Evolutionary conservation across 768 basidiomycete species (phyloP).

Genomic region (Pulveroboletus sp.): DNA sequence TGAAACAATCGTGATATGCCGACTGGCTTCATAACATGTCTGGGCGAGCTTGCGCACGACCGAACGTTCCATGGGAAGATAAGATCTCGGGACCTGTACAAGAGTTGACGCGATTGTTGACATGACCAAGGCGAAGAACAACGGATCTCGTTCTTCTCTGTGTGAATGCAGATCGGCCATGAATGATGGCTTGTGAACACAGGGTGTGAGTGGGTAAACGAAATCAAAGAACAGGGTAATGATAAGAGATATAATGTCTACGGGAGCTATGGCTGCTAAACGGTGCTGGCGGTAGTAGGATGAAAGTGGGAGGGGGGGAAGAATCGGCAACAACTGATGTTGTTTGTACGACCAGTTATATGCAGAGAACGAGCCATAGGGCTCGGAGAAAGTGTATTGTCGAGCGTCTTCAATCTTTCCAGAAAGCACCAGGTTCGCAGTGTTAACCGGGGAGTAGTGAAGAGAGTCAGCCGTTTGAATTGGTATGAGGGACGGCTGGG

Average conservation of each 20-base stretch:
- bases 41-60: constrained; percentile 82
- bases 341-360: constrained; percentile 73
- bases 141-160: constrained; percentile 81
- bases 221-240: constrained; percentile 91
- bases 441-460: constrained; percentile 45
- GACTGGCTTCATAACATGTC: constrained; percentile 77
- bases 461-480: constrained; percentile 67
- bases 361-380: constrained; percentile 60
- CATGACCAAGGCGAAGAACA: constrained; percentile 90
- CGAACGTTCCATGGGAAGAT: constrained; percentile 80
- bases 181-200: constrained; percentile 87
- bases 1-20: constrained; percentile 73
- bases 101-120: constrained; percentile 83
- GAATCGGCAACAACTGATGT: constrained; percentile 46
- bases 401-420: constrained; percentile 45
- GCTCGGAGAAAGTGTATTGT: constrained; percentile 42
- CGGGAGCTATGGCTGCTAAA: constrained; percentile 77
- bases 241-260: constrained; percentile 77
- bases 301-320: constrained; percentile 57
- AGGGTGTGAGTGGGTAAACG: constrained; percentile 87
- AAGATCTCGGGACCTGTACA: constrained; percentile 84
- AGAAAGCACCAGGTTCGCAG: constrained; percentile 30
- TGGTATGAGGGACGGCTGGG: constrained; percentile 67
- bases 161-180: constrained; percentile 82
- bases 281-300: constrained; percentile 72